phyloP scores from a whole-genome alignment of 2,329 filamentous ascomycete genomes.

The Fusarium penzigii region DNA sequence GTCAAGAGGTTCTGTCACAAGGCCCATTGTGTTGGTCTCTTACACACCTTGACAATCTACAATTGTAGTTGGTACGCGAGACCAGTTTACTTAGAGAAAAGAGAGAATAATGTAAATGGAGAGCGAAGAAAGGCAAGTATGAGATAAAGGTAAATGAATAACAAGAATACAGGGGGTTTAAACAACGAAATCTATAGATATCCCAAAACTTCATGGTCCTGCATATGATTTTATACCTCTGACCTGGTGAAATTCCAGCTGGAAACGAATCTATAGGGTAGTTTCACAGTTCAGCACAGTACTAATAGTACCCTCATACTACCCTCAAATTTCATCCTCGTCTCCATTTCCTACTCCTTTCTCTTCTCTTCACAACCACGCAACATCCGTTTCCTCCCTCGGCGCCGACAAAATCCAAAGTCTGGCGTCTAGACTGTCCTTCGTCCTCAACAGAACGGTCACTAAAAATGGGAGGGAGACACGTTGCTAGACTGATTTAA shows the following conservation, averaged over 20 bases:
- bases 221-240: too few relatives aligned
- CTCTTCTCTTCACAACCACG: slow-evolving; percentile 28
- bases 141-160: too few relatives aligned
- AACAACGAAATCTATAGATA: too few relatives aligned
- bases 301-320: background rate
- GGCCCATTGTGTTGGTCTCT: too few relatives aligned
- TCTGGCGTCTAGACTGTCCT: slow-evolving; percentile 24
- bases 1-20: too few relatives aligned
- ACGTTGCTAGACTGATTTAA: slow-evolving; percentile 39
- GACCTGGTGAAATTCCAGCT: background rate
- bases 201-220: too few relatives aligned
- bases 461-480: slow-evolving; percentile 14
- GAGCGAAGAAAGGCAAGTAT: too few relatives aligned
- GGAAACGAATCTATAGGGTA: background rate
- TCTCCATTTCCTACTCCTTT: slow-evolving; percentile 2
- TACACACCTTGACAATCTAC: too few relatives aligned
- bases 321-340: background rate
- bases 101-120: too few relatives aligned
- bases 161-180: too few relatives aligned
- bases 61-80: too few relatives aligned
- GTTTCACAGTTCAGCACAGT: background rate
- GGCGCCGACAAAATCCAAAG: slow-evolving; percentile 25
- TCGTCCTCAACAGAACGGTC: slow-evolving; percentile 24
- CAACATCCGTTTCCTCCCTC: slow-evolving; percentile 33
- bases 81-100: too few relatives aligned